These are phyloP conservation scores for Metschnikowia sp. DNA, from an alignment of 805 yeast species.

Conservation along the genomic window DNA sequence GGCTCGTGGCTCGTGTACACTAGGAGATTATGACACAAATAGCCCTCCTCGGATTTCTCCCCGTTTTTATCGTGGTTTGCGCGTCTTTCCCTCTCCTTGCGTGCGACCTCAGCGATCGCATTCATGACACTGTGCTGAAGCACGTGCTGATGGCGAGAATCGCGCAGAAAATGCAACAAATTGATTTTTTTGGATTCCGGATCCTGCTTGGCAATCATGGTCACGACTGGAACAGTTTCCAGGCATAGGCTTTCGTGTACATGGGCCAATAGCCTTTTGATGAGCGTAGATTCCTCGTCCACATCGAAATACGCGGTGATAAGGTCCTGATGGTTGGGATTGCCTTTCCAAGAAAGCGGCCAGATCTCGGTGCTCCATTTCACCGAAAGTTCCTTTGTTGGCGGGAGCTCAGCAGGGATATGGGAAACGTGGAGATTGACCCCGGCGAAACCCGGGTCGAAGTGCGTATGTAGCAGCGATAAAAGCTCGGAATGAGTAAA, in stretches of 20 bases:
- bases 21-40: slow-evolving; percentile 72
- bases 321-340: slow-evolving; percentile 70
- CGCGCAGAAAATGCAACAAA: slow-evolving; percentile 40
- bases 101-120: slow-evolving; percentile 65
- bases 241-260: neutral
- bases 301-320: slow-evolving; percentile 54
- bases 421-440: slow-evolving; percentile 8
- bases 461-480: slow-evolving; percentile 17
- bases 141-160: slow-evolving; percentile 44
- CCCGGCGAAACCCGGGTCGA: slow-evolving; percentile 9
- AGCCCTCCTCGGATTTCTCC: slow-evolving; percentile 28
- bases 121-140: slow-evolving; percentile 73
- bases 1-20: slow-evolving; percentile 95
- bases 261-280: slow-evolving; percentile 14
- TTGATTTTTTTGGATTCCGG: slow-evolving; percentile 23
- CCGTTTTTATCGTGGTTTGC: slow-evolving; percentile 2
- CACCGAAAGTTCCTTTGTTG: slow-evolving; percentile 59
- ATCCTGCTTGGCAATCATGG: slow-evolving; percentile 62
- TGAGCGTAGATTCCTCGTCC: slow-evolving; percentile 32
- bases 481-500: slow-evolving; percentile 23
- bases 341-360: slow-evolving; percentile 95
- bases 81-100: slow-evolving; percentile 44
- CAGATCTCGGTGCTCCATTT: slow-evolving; percentile 69
- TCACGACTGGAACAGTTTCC: slow-evolving; percentile 43
- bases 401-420: slow-evolving; percentile 64